Evolutionary conservation across 1,284 basidiomycete genomes (phyloP), one percentile per base, ranked within the genome.

Genomic region (Apiotrichum montevideense): DNA sequence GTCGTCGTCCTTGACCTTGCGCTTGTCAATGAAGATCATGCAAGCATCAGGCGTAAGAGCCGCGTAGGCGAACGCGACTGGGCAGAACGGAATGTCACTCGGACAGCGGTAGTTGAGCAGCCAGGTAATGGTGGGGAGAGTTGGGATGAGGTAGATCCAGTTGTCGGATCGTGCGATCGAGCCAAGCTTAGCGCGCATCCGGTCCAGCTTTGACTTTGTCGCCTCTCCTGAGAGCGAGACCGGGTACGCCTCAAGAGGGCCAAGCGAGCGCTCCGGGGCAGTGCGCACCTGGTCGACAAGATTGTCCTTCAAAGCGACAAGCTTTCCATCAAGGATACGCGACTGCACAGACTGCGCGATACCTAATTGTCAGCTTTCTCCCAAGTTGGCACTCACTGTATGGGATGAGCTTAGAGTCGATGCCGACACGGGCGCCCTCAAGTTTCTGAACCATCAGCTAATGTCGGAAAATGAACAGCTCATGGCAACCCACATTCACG

Each of bases 371-470:
- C 21, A 21, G 21, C 21, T 21, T 21, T 21, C 21, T 21, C 21
- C 21, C 21, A 21, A 21, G 21, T 21, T 21, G 3, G 40, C 29
- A 63, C 68, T 56, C 64, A 68, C 88, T 83, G 66, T 88, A 84
- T 3, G 90, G 83, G 58, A 95, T 80, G 79, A 95, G 86, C 34
- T 89, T 86, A 8, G 92, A 90, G 74, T 97, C 94, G 55, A 96
- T 82, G 11, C 93, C 93, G 55, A 96, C 83, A 60, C 84, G 81
- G 33, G 80, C 76, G 48, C 81, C 81, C 10, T 78, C 82, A 9
- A 83, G 82, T 44, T 80, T 78, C 83, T 84, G 44, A 29, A 39
- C 35, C 21, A 37, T 63, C 57, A 64, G 48, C 6, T 14, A n/a
- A 34, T 10, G 45, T 40, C 5, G 51, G 45, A 4, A n/a, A 15